phyloP scores from a whole-genome alignment of 441 rosid genomes.

The Pelargonium fulgidum region DNA sequence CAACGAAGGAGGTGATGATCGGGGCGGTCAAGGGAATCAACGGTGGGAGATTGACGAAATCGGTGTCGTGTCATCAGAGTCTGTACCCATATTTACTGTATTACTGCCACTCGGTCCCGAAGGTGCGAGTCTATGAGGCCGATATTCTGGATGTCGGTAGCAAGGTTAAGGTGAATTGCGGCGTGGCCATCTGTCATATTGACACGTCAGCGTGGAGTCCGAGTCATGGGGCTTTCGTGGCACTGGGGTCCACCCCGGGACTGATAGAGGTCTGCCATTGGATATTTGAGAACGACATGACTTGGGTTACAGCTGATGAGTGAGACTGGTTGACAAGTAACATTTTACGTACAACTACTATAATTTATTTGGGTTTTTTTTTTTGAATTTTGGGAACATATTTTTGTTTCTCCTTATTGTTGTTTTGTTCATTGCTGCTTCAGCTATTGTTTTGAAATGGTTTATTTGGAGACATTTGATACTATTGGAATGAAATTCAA shows the following conservation, averaged over 20 bases:
- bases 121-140: slow-evolving; percentile 82
- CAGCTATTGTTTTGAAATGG: too few species aligned
- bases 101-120: slow-evolving; percentile 96
- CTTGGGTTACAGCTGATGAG: slow-evolving; percentile 69
- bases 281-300: slow-evolving; percentile 91
- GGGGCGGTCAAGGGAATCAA: slow-evolving; percentile 66
- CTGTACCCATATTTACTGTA: slow-evolving; percentile 77
- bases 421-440: too few species aligned
- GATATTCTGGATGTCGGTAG: slow-evolving; percentile 53
- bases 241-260: slow-evolving; percentile 79
- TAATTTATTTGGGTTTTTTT: too few species aligned
- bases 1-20: slow-evolving; percentile 51
- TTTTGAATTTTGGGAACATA: too few species aligned
- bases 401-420: too few species aligned
- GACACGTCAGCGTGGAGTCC: slow-evolving; percentile 92
- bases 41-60: slow-evolving; percentile 73
- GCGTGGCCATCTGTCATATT: slow-evolving; percentile 84
- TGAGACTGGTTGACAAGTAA: not conserved
- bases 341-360: too few species aligned
- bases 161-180: slow-evolving; percentile 61
- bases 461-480: too few species aligned
- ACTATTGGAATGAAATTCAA: too few species aligned
- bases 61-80: slow-evolving; percentile 94
- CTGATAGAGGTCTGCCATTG: slow-evolving; percentile 87
- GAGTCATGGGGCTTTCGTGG: slow-evolving; percentile 72